A percentile compares a stretch with the other conserved stretches of the same genome.
Evolutionary conservation across 441 rosid genomes (phyloP).

Genomic region (Daphne laureola): DNA sequence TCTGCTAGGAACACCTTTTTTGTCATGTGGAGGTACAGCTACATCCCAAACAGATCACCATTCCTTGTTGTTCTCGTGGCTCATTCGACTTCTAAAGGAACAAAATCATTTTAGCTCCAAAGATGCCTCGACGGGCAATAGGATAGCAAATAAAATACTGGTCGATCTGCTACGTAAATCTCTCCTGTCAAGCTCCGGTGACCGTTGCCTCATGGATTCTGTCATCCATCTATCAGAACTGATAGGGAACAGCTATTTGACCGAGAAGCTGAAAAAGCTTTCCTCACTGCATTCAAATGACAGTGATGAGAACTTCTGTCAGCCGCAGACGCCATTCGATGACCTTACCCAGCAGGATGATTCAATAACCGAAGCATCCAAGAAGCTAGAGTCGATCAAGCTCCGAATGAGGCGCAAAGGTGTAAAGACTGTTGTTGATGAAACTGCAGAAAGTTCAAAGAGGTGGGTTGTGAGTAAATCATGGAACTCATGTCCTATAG

Average conservation of each 20-base stretch:
- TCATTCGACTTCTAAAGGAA: constrained; percentile 46
- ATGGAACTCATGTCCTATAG: constrained; percentile 89
- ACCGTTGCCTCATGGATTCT: constrained; percentile 47
- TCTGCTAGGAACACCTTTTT: constrained; percentile 21
- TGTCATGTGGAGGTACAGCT: constrained; percentile 20
- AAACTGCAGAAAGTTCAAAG: constrained; percentile 17
- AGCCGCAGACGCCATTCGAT: background rate
- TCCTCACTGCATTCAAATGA: constrained; percentile 19
- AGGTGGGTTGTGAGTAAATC: constrained; percentile 57
- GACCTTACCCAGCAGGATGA: constrained; percentile 39
- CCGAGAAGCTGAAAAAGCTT: constrained; percentile 48
- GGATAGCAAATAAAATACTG: constrained; percentile 31
- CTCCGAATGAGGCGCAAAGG: constrained; percentile 23
- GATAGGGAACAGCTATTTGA: constrained; percentile 26
- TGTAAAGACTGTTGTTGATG: constrained; percentile 20
- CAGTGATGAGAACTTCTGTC: constrained; percentile 15
- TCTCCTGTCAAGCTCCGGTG: constrained; percentile 38
- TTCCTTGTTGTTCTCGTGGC: constrained; percentile 64
- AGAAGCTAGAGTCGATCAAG: constrained; percentile 51
- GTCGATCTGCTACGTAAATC: constrained; percentile 48
- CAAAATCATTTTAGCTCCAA: constrained; percentile 30
- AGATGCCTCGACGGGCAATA: constrained; percentile 25
- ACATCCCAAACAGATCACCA: constrained; percentile 32
- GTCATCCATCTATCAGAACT: constrained; percentile 41
- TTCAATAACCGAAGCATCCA: constrained; percentile 40